These are phyloP conservation scores for Pulveroboletus sp. DNA, from an alignment of 768 basidiomycete genomes.

Conservation along the genomic window DNA sequence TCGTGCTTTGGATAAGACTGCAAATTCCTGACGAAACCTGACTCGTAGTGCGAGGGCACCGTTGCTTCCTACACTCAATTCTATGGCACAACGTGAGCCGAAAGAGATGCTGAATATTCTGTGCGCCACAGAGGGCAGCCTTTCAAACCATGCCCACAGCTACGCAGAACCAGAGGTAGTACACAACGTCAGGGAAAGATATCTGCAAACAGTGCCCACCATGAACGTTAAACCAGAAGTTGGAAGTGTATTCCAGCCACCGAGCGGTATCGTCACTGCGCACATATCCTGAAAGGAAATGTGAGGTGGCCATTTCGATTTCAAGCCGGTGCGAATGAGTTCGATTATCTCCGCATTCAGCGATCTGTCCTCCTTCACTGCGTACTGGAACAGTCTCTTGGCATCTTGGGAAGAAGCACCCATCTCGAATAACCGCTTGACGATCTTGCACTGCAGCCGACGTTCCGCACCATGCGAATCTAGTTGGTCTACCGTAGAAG, in stretches of 20 bases:
- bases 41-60: conserved; percentile 52
- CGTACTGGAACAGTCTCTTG: conserved; percentile 57
- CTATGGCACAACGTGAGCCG: conserved; percentile 32
- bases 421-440: conserved; percentile 69
- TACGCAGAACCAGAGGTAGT: conserved; percentile 12
- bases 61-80: conserved; percentile 47
- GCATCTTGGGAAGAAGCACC: conserved; percentile 63
- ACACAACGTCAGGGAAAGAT: background rate
- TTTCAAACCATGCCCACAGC: conserved; percentile 49
- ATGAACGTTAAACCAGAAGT: conserved; percentile 67
- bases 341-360: conserved; percentile 66
- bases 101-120: conserved; percentile 36
- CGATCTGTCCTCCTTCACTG: conserved; percentile 43
- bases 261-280: conserved; percentile 44
- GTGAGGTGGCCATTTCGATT: conserved; percentile 74
- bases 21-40: conserved; percentile 35
- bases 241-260: conserved; percentile 51
- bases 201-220: conserved; percentile 33
- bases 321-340: conserved; percentile 64
- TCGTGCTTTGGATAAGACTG: conserved; percentile 41
- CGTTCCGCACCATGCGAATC: conserved; percentile 36
- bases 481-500: conserved; percentile 16
- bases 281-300: conserved; percentile 61
- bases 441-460: conserved; percentile 53
- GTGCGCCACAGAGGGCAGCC: conserved; percentile 33